Percentiles rank a stretch among this genome's conserved stretches.
phyloP scores from a whole-genome alignment of 345 rosid genomes.

The Sapria himalayana region DNA sequence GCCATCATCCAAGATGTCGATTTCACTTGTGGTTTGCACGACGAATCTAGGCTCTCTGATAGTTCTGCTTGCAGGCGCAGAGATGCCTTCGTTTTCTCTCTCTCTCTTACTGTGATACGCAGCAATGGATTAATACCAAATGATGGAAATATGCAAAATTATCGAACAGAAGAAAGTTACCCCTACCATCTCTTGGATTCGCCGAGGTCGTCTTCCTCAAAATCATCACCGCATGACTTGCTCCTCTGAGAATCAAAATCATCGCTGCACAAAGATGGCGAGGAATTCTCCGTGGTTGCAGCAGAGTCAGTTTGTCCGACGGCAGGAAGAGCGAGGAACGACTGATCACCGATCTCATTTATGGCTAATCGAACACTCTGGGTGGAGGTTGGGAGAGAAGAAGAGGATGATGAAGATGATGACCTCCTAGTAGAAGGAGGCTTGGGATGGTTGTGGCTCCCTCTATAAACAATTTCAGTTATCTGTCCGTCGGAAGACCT shows the following conservation, averaged over 20 bases:
- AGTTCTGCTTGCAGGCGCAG: constrained; percentile 52
- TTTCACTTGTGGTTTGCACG: constrained; percentile 86
- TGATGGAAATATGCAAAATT: constrained; percentile 1
- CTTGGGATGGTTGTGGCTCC: constrained; percentile 75
- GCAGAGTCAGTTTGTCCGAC: constrained; percentile 25
- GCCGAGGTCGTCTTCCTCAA: constrained; percentile 64
- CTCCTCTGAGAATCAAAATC: constrained; percentile 56
- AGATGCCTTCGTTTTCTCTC: constrained; percentile 56
- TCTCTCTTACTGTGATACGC: constrained; percentile 37
- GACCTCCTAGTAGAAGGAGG: constrained; percentile 54
- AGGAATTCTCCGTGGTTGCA: constrained; percentile 41
- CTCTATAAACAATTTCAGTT: constrained; percentile 77
- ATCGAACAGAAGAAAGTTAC: neutral
- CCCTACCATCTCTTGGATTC: constrained; percentile 70
- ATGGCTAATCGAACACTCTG: constrained; percentile 8
- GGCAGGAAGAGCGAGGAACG: constrained; percentile 17
- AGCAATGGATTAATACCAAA: constrained; percentile 7
- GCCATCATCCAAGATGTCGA: constrained; percentile 88
- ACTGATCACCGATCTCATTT: constrained; percentile 30
- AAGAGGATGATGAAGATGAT: constrained; percentile 20
- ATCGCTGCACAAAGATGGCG: constrained; percentile 44
- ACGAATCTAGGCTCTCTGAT: constrained; percentile 83
- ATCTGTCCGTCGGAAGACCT: constrained; percentile 62
- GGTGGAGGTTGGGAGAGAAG: constrained; percentile 18
- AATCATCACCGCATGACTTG: constrained; percentile 36